A percentile compares a stretch with the other conserved stretches of the same genome.
phyloP scores from a whole-genome alignment of 2,329 filamentous ascomycete species.

The Stagonosporopsis vannaccii region DNA sequence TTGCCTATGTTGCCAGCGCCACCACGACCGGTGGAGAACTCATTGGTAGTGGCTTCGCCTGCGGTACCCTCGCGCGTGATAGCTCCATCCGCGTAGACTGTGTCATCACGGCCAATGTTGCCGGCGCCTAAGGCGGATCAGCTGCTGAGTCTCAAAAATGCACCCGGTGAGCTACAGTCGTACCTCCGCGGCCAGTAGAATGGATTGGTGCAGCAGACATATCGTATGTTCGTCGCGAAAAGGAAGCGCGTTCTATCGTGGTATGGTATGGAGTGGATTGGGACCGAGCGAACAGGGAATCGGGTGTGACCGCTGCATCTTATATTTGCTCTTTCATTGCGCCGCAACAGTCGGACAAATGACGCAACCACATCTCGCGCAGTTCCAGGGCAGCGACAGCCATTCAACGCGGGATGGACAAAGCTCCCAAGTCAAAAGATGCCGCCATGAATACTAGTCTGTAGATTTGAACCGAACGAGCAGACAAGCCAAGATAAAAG shows the following conservation, averaged over 20 bases:
- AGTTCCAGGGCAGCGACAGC: slow-evolving; percentile 13
- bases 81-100: slow-evolving; percentile 55
- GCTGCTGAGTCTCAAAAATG: slow-evolving; percentile 12
- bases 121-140: slow-evolving; percentile 57
- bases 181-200: slow-evolving; percentile 67
- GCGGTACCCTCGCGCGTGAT: slow-evolving; percentile 56
- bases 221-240: slow-evolving; percentile 15
- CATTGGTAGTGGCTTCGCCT: slow-evolving; percentile 47
- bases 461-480: slow-evolving; percentile 23
- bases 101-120: slow-evolving; percentile 63
- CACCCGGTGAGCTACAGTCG: slow-evolving; percentile 12
- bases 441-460: slow-evolving; percentile 25
- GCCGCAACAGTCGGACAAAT: slow-evolving; percentile 31
- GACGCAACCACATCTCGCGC: slow-evolving; percentile 36
- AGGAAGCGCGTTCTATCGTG: slow-evolving; percentile 16
- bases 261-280: slow-evolving; percentile 17
- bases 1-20: slow-evolving; percentile 54
- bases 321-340: slow-evolving; percentile 44
- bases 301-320: slow-evolving; percentile 26
- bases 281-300: slow-evolving; percentile 7
- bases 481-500: slow-evolving; percentile 27
- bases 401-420: slow-evolving; percentile 41
- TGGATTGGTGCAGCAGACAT: slow-evolving; percentile 52
- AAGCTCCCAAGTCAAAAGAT: slow-evolving; percentile 21
- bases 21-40: slow-evolving; percentile 52